These are phyloP conservation scores for Sistotremastrum niveocremeum DNA, from an alignment of 768 basidiomycete genomes.

Conservation along the genomic window DNA sequence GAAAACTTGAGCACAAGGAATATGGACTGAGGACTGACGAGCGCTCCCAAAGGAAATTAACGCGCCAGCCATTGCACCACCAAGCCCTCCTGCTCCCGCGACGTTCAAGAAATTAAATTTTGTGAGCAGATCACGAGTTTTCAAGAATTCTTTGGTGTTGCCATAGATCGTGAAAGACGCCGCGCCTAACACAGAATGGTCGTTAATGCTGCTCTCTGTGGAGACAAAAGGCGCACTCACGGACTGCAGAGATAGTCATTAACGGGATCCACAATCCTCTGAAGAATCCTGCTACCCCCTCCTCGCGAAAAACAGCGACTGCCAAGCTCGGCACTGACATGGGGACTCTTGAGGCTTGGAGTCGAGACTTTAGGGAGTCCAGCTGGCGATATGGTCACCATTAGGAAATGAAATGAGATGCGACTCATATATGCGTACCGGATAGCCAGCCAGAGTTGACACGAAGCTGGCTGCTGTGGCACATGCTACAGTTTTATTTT, in stretches of 20 bases:
- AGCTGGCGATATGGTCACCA: conserved; percentile 31
- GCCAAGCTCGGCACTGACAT: conserved; percentile 65
- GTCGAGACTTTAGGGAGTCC: conserved; percentile 87
- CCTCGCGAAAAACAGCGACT: conserved; percentile 62
- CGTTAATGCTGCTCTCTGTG: conserved; percentile 1
- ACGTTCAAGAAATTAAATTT: conserved; percentile 52
- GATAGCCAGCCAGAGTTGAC: conserved; percentile 87
- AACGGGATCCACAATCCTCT: conserved; percentile 86
- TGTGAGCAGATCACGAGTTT: conserved; percentile 42
- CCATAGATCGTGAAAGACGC: conserved; percentile 88
- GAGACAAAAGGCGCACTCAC: conserved; percentile 35
- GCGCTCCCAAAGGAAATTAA: conserved; percentile 82
- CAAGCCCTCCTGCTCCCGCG: conserved; percentile 63
- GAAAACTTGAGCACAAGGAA: too few relatives aligned
- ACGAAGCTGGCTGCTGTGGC: conserved; percentile 86
- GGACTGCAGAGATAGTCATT: conserved; percentile 91
- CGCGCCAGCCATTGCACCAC: conserved; percentile 81
- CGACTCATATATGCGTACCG: conserved; percentile 27
- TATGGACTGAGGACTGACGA: conserved; percentile 40
- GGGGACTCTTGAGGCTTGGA: conserved; percentile 71
- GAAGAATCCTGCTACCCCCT: conserved; percentile 84
- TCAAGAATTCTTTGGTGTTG: conserved; percentile 63
- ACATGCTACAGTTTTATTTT: conserved; percentile 78
- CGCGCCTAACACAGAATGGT: conserved; percentile 39
- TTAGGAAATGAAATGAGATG: not conserved